phyloP scores from a whole-genome alignment of 345 rosid species.

The Hevea brasiliensis region DNA sequence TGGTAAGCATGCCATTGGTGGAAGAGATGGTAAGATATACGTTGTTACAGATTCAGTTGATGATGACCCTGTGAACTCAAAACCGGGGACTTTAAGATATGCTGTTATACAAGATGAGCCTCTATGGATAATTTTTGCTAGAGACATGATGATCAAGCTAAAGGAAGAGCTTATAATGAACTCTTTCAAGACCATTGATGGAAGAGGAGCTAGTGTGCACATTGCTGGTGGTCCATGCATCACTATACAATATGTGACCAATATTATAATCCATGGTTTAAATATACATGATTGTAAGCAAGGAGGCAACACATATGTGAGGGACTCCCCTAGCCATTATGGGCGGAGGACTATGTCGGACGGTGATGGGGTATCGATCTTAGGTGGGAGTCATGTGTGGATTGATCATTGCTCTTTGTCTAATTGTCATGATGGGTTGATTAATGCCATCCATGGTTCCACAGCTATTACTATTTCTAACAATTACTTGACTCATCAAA shows the following conservation, averaged over 20 bases:
- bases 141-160: conserved; percentile 28
- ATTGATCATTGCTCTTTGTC: conserved; percentile 35
- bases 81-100: conserved; percentile 25
- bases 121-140: conserved; percentile 24
- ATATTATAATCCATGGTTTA: conserved; percentile 32
- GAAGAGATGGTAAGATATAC: conserved; percentile 29
- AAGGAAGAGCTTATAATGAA: conserved; percentile 31
- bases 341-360: conserved; percentile 37
- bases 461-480: conserved; percentile 34
- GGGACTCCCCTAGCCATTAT: conserved; percentile 30
- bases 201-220: conserved; percentile 32
- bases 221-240: conserved; percentile 35
- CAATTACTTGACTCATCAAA: conserved; percentile 29
- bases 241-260: conserved; percentile 33
- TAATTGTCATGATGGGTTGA: conserved; percentile 30
- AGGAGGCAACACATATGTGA: conserved; percentile 35
- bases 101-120: conserved; percentile 32
- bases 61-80: conserved; percentile 29
- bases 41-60: conserved; percentile 15
- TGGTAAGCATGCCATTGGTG: conserved; percentile 33
- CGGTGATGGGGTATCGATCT: conserved; percentile 34
- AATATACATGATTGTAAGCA: conserved; percentile 32
- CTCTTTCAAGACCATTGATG: conserved; percentile 37
- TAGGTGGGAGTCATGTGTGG: conserved; percentile 38
- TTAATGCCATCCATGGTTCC: conserved; percentile 33